Conservation (phyloP, 257 asterid genomes). For the Ligustrum vulgare region DNA sequence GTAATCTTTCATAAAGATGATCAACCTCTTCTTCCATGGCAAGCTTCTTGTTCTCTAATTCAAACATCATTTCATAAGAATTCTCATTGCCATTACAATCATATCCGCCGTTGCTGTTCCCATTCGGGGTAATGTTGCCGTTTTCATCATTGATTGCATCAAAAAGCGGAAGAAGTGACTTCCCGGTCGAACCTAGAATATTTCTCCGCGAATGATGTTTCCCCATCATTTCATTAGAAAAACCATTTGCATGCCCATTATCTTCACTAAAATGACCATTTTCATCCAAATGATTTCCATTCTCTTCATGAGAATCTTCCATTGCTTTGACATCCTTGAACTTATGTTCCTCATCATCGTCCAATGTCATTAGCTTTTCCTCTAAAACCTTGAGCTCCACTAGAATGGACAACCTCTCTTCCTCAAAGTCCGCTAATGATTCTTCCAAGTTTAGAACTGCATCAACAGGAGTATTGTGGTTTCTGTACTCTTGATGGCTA, state of each 20-base stretch:
- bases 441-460: slow-evolving; percentile 71
- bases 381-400: slow-evolving; percentile 84
- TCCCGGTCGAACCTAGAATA: slow-evolving; percentile 47
- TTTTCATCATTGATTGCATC: slow-evolving; percentile 65
- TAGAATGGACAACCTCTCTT: slow-evolving; percentile 77
- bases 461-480: slow-evolving; percentile 58
- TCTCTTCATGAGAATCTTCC: slow-evolving; percentile 29
- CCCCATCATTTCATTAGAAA: slow-evolving; percentile 42
- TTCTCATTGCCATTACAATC: slow-evolving; percentile 43
- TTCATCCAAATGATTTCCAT: slow-evolving; percentile 28
- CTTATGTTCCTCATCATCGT: slow-evolving; percentile 43
- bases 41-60: slow-evolving; percentile 49
- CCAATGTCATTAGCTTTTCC: slow-evolving; percentile 69
- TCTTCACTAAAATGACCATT: slow-evolving; percentile 29
- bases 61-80: slow-evolving; percentile 31
- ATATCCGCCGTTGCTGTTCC: slow-evolving; percentile 35
- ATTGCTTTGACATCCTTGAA: slow-evolving; percentile 47
- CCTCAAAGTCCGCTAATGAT: slow-evolving; percentile 85
- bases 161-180: slow-evolving; percentile 85
- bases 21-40: slow-evolving; percentile 82
- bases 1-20: slow-evolving; percentile 82
- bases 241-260: slow-evolving; percentile 58
- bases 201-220: slow-evolving; percentile 39
- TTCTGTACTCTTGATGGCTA: slow-evolving; percentile 36
- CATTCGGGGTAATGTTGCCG: slow-evolving; percentile 34